Evolutionary conservation across 345 rosid genomes (phyloP).

Genomic region (Microcos paniculata): DNA sequence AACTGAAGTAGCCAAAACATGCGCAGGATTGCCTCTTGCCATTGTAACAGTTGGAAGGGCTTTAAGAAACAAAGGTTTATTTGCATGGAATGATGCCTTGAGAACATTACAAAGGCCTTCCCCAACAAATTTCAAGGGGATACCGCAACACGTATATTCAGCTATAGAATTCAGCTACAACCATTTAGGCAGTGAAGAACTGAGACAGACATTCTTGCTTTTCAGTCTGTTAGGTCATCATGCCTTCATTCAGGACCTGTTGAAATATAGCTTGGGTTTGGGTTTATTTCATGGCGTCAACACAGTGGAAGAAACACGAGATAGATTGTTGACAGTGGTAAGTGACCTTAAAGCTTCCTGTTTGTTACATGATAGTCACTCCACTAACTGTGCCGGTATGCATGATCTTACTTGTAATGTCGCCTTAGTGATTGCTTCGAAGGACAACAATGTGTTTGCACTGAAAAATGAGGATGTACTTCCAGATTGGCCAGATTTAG

Average conservation of each 20-base stretch:
- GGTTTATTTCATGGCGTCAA: not conserved
- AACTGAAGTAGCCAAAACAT: constrained; percentile 5
- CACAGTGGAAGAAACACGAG: constrained; percentile 9
- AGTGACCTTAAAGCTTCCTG: constrained; percentile 17
- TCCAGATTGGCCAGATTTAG: not conserved
- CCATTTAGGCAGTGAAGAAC: constrained; percentile 2
- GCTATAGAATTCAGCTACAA: constrained; percentile 8
- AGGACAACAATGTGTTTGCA: not conserved
- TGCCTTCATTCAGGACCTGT: not conserved
- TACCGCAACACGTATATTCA: not conserved
- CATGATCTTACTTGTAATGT: constrained; percentile 21
- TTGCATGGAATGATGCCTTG: constrained; percentile 21
- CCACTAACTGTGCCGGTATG: not conserved
- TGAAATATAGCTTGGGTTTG: constrained; percentile 14
- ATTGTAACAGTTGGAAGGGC: constrained; percentile 11
- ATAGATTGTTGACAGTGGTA: not conserved
- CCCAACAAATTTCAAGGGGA: not conserved
- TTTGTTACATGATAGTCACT: constrained; percentile 11
- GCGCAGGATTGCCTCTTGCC: constrained; percentile 26
- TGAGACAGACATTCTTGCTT: constrained; percentile 11
- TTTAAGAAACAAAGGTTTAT: not conserved
- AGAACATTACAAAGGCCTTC: not conserved
- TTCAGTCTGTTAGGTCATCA: not conserved
- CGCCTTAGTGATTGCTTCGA: constrained; percentile 18
- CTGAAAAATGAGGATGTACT: not conserved